Evolutionary conservation across 306 rosid genomes (phyloP), one percentile per base, ranked within the genome.

Genomic region (Quercus dentata): DNA sequence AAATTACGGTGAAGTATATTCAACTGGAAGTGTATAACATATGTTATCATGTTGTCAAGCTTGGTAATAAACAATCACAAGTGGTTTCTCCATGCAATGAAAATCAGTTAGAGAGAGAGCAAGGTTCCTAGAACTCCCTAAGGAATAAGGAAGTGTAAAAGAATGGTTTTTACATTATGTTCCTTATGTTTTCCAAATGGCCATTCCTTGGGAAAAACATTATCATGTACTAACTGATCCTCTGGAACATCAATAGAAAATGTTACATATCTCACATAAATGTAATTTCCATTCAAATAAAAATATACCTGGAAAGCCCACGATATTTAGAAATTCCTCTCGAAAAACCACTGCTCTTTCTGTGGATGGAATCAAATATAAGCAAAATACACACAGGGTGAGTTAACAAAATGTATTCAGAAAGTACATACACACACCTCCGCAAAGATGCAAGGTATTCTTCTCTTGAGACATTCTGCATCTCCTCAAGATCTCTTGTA

Each of bases 341-440:
- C 14, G 99, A 93, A 88, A 96, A 96, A 17, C 99, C 99, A 77
- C 99, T 96, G 91, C 99, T 96, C 89, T 96, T 96, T 90, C 99
- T 96, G 97, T 82, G 81, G 75, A 87, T 68, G 74, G 79, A 64
- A 86, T 55, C 74, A 70, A 75, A 25, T 11, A 61, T 88, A 69
- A 91, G 89, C 75, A 77, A 63, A 17, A 74, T 30, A 61, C 31
- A 51, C 46, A 44, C 67, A 41, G 11, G 46, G 46, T 35, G 69
- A 72, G 27, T 56, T 51, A 21, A 76, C 78, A 79, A 82, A 20
- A 78, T 62, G 64, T 67, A 76, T 23, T 62, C 28, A 74, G 28
- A 58, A 71, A 74, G 30, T 19, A 73, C 69, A 70, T 23, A 83
- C 84, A 59, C 85, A 56, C 74, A 93, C 99, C 99, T 84, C 25